Evolutionary conservation across 1,284 basidiomycete species (phyloP), one percentile per base, ranked within the genome.

Genomic region (Meira nashicola): DNA sequence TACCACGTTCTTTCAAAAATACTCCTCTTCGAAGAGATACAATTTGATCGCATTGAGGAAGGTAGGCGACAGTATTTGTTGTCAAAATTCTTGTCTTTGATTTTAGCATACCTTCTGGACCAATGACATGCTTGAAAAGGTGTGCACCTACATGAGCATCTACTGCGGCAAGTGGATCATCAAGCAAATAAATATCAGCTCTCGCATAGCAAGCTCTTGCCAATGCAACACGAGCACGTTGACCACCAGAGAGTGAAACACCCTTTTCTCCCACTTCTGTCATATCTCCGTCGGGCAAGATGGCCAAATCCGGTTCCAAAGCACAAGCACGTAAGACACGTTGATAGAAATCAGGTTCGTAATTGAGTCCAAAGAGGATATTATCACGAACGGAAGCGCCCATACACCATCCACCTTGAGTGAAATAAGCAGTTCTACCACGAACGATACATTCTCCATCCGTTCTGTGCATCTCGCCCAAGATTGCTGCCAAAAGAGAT

Each of bases 11-110:
- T 10, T 60, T 56, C 23, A 92, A 79, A 58, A 96, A 86, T 71
- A 90, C 86, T 11, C 92, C 92, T 17, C 86, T 84, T 21, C 90
- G 87, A 38, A 97, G 81, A 79, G 88, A 91, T 57, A 86, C 80
- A 33, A 96, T 82, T 62, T 88, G 83, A 75, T 95, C 89, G 52
- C 90, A 88, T 60, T 91, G 83, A 51, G 85, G 84, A 52, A 93
- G 82, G 75, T 89, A 93, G 15, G 90, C 85, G 43, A 96, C 87
- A 49, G 88, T 88, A 79, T 96, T 93, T 19, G 92, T 94, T 60
- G 93, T 90, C 2, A 96, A 81, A 54, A 96, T 83, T 25, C 93
- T 83, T 5, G 91, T 91, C 79, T 94, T 94, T 39, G 40, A 52
- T 19, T 87, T 84, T 33, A 97, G 85, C 2, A 97, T 74, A 58